Conservation (phyloP, 208 protist species). For the Trypanosoma rangeli region DNA sequence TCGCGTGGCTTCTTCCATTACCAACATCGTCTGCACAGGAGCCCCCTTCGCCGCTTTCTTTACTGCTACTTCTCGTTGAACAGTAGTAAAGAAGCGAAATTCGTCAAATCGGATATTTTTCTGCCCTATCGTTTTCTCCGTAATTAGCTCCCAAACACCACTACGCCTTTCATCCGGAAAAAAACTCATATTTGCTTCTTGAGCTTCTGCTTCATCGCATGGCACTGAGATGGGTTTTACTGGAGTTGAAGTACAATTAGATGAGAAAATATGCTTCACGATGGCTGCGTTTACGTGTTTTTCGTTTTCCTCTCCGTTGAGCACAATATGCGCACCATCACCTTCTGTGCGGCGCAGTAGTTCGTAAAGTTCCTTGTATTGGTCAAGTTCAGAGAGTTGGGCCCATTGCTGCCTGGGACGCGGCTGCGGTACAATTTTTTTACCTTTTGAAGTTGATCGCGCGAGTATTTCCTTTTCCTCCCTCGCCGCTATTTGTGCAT, state of each 20-base stretch:
- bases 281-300: slow-evolving; percentile 8
- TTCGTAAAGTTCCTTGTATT: slow-evolving; percentile 29
- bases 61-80: slow-evolving; percentile 56
- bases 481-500: slow-evolving; percentile 22
- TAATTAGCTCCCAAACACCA: slow-evolving; percentile 39
- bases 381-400: slow-evolving; percentile 21
- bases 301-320: slow-evolving; percentile 20
- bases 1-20: slow-evolving; percentile 70
- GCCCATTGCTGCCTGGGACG: slow-evolving; percentile 14
- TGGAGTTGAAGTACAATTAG: background rate
- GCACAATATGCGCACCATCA: slow-evolving; percentile 3
- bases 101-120: slow-evolving; percentile 18
- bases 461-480: slow-evolving; percentile 29
- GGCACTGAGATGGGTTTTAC: background rate
- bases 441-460: slow-evolving; percentile 11
- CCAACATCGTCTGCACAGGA: slow-evolving; percentile 23
- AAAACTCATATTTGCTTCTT: slow-evolving; percentile 1
- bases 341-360: slow-evolving; percentile 3
- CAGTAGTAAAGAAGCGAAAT: slow-evolving; percentile 78
- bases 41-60: slow-evolving; percentile 35
- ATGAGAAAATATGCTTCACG: background rate
- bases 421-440: slow-evolving; percentile 21
- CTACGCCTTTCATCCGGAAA: slow-evolving; percentile 3
- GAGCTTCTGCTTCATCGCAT: background rate
- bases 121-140: slow-evolving; percentile 21